These are phyloP conservation scores for Ceriops tagal DNA, from an alignment of 345 rosid species.

Conservation along the genomic window DNA sequence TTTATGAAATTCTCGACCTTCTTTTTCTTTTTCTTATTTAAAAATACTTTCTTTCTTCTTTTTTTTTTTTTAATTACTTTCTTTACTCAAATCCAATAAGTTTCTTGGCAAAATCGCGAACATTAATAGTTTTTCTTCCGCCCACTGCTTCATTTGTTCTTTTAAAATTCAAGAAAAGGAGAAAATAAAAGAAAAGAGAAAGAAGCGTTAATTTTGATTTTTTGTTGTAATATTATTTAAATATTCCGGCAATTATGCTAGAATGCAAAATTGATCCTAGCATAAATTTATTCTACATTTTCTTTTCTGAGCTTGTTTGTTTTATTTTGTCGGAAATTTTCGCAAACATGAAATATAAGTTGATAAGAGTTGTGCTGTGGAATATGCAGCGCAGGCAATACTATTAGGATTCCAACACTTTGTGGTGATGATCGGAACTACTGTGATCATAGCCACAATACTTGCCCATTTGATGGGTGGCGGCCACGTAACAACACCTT, in stretches of 20 bases:
- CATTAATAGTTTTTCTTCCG: too few relatives aligned
- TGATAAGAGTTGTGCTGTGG: neutral
- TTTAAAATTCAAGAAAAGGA: neutral
- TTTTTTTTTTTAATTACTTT: too few relatives aligned
- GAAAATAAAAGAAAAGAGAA: neutral
- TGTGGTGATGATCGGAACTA: constrained; percentile 84
- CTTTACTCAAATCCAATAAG: too few relatives aligned
- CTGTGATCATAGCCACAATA: constrained; percentile 62
- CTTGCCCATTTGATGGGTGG: constrained; percentile 85
- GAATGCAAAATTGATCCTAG: too few relatives aligned
- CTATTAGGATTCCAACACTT: constrained; percentile 85
- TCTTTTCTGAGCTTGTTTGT: neutral
- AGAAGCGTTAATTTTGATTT: neutral
- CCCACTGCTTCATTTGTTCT: neutral
- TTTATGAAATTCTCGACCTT: neutral
- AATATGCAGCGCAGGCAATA: constrained; percentile 66
- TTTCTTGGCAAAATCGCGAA: too few relatives aligned
- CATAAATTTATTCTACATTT: too few relatives aligned
- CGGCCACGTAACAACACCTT: constrained; percentile 53
- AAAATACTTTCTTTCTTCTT: too few relatives aligned
- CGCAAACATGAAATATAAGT: constrained; percentile 4
- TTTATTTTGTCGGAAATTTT: neutral
- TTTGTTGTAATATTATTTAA: neutral
- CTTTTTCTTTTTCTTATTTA: too few relatives aligned
- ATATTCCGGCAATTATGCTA: too few relatives aligned